Percentiles rank a stretch among this genome's conserved stretches.
Evolutionary conservation across 129 eudicot genomes (phyloP).

Genomic region (Tanacetum coccineum): DNA sequence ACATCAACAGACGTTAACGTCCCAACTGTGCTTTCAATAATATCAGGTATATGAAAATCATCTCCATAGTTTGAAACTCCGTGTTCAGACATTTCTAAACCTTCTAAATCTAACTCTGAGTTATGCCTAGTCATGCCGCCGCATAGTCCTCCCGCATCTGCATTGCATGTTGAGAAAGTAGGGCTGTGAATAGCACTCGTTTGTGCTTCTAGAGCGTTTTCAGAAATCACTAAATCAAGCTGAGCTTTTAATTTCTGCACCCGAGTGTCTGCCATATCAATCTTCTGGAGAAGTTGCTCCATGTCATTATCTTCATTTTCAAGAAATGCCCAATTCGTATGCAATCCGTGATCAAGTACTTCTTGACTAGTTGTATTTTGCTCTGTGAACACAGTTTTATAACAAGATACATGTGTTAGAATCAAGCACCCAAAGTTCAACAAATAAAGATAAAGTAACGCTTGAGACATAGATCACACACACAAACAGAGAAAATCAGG

Average conservation of each 20-base stretch:
- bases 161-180: slow-evolving; percentile 39
- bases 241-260: slow-evolving; percentile 61
- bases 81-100: slow-evolving; percentile 55
- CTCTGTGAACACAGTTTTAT: slow-evolving; percentile 30
- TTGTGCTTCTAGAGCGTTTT: slow-evolving; percentile 52
- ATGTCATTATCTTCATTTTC: slow-evolving; percentile 49
- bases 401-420: slow-evolving; percentile 26
- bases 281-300: slow-evolving; percentile 61
- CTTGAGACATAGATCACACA: background rate
- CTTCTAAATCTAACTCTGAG: slow-evolving; percentile 61
- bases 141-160: too few relatives aligned
- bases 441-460: background rate
- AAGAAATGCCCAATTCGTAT: slow-evolving; percentile 36
- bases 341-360: slow-evolving; percentile 43
- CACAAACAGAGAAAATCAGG: background rate
- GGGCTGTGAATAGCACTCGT: slow-evolving; percentile 69
- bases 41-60: slow-evolving; percentile 70
- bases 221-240: slow-evolving; percentile 53
- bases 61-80: slow-evolving; percentile 62
- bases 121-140: slow-evolving; percentile 14
- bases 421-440: background rate
- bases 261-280: slow-evolving; percentile 61
- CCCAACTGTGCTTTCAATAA: slow-evolving; percentile 89
- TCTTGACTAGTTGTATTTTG: slow-evolving; percentile 37
- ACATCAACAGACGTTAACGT: slow-evolving; percentile 63